Conservation (phyloP, 2,329 filamentous ascomycete species). For the Chalaropsis thielavioides region DNA sequence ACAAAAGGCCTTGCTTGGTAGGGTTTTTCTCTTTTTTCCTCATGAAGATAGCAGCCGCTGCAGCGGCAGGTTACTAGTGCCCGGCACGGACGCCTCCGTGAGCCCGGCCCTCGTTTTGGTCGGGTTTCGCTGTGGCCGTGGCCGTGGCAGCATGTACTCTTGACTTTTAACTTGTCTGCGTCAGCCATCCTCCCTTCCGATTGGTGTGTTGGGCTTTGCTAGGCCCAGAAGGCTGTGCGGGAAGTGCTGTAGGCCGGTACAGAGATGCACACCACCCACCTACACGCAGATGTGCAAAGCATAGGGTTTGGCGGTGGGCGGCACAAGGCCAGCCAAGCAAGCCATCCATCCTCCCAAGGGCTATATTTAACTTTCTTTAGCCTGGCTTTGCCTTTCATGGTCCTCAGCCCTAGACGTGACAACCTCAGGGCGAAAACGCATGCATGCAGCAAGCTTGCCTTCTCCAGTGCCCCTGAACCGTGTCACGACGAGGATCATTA, state of each 20-base stretch:
- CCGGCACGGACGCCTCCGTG: neutral
- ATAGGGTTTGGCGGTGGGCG: neutral
- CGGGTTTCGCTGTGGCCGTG: neutral
- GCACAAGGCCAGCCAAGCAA: neutral
- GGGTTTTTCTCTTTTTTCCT: too few species aligned
- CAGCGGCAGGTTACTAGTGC: neutral
- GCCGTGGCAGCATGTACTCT: neutral
- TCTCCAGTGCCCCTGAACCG: neutral
- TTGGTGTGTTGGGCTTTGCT: neutral
- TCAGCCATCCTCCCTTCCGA: neutral
- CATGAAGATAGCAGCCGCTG: neutral
- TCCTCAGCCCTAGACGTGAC: neutral
- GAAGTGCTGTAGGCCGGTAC: neutral
- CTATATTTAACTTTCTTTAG: neutral
- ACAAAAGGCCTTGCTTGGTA: too few species aligned
- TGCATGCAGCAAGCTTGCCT: neutral
- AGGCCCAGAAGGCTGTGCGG: neutral
- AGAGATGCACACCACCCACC: neutral
- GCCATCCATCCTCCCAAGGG: neutral
- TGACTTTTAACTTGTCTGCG: neutral
- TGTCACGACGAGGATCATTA: slow-evolving; percentile 4
- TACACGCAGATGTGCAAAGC: too few species aligned
- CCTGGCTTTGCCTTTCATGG: neutral
- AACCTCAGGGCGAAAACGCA: neutral
- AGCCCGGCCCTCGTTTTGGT: neutral